Evolutionary conservation across 345 rosid genomes (phyloP), one percentile per base, ranked within the genome.

Genomic region (Acer saccharum): DNA sequence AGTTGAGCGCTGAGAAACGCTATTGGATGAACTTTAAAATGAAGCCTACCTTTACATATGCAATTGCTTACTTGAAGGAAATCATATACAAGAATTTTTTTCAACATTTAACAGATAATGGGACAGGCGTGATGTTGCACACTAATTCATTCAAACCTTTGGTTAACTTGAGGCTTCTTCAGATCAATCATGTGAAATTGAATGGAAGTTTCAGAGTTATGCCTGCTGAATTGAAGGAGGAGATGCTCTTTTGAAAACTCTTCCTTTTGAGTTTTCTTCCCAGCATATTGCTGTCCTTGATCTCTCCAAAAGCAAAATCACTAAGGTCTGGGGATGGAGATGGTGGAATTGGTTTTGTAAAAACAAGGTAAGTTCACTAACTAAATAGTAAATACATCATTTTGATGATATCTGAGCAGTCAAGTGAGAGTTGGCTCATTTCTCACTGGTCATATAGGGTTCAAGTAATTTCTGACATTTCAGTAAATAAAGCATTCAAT

Each of bases 91-190:
- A n/a, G 13, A 55, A 21, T 6, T 17, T 14, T 48, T 54, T 67
- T 72, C 74, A 6, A 21, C 6, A 1, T 39, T 60, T 60, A 44
- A 29, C 16, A 18, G 67, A 23, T 48, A 63, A 67, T 8, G 71
- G 70, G 57, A 50, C 58, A 13, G 72, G 21, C 55, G 4, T 21
- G 74, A 68, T 35, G 14, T 75, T 84, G 74, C 46, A 12, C 14
- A 84, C 87, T 6, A 43, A 72, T 16, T 69, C 67, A 54, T 78
- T 86, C 39, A 23, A 72, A 60, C 23, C 76, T 67, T 78, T 86
- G 89, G 69, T 68, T 20, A 76, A 76, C 68, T 69, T 86, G 35
- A 78, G 87, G 73, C 71, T 86, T 69, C 89, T 86, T 4, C 79
- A 76, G 25, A 84, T 86, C 60, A 74, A 82, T 74, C 16, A 82